These are phyloP conservation scores for Trametes hirsuta DNA, from an alignment of 1,284 basidiomycete species.

Conservation along the genomic window DNA sequence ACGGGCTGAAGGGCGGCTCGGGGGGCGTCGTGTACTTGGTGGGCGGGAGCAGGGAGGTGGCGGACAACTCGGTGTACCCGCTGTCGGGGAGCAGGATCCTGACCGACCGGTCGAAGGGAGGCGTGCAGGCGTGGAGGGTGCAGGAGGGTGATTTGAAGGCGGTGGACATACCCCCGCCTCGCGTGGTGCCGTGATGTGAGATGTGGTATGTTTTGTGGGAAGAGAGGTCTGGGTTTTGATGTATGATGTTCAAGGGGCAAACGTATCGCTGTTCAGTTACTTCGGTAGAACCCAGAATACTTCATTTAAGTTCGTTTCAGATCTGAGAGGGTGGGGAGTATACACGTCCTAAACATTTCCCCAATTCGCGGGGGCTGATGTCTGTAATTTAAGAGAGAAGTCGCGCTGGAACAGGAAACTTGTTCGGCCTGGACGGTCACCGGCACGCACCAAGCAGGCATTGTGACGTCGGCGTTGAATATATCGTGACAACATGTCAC, in stretches of 20 bases:
- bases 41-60: slow-evolving; percentile 29
- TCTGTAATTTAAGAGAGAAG: no score
- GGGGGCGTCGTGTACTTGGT: slow-evolving; percentile 31
- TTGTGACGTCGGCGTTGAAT: background rate
- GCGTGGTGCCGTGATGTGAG: background rate
- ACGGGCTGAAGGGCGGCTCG: slow-evolving; percentile 26
- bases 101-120: slow-evolving; percentile 14
- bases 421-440: no score
- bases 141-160: slow-evolving; percentile 13
- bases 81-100: slow-evolving; percentile 20
- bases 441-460: background rate
- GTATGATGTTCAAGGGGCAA: no score
- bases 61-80: slow-evolving; percentile 32
- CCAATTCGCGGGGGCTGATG: no score
- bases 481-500: background rate
- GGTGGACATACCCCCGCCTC: background rate
- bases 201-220: no score
- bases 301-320: no score
- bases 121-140: slow-evolving; percentile 13
- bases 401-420: no score
- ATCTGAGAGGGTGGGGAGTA: no score
- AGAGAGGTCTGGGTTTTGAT: no score
- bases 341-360: no score
- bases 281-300: no score
- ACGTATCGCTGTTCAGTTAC: no score